Evolutionary conservation across 208 protist genomes (phyloP).

Genomic region (Leishmania guyanensis): DNA sequence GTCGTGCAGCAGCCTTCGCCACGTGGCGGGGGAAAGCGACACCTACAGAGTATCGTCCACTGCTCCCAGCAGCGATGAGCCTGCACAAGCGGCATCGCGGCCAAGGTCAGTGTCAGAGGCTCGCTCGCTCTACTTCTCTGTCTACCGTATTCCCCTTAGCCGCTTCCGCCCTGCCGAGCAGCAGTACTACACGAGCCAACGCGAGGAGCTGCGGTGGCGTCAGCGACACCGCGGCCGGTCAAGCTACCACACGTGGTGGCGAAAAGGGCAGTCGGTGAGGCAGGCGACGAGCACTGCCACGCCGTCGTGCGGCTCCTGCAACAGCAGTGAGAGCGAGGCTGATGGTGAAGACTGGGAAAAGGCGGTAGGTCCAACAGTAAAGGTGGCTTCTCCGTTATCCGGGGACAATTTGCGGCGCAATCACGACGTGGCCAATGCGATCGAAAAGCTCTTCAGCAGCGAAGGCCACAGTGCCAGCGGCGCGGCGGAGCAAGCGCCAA

Average conservation of each 20-base stretch:
- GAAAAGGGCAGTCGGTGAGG: background rate
- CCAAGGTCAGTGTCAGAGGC: slow-evolving; percentile 1
- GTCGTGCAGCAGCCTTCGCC: background rate
- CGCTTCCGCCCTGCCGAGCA: slow-evolving; percentile 60
- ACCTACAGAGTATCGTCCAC: background rate
- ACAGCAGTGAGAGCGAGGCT: slow-evolving; percentile 9
- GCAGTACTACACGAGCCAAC: slow-evolving; percentile 57
- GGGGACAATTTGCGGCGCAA: background rate
- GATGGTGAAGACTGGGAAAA: background rate
- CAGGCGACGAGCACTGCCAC: background rate
- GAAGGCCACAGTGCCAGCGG: slow-evolving; percentile 2
- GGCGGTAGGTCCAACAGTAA: background rate
- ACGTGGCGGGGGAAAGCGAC: slow-evolving; percentile 2
- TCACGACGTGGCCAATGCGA: background rate
- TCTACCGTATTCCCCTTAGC: slow-evolving; percentile 65
- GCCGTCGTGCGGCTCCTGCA: background rate
- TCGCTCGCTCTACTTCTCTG: slow-evolving; percentile 50
- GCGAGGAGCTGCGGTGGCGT: slow-evolving; percentile 59
- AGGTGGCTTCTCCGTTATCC: background rate
- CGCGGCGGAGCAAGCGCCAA: slow-evolving; percentile 28
- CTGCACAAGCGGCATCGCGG: background rate
- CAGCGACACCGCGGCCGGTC: slow-evolving; percentile 30
- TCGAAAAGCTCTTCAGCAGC: background rate
- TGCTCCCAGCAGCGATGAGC: background rate
- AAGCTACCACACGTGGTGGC: slow-evolving; percentile 1